Base-by-base conservation (phyloP, 1,284 basidiomycete genomes). In the Melampsora abietis-canadensis region DNA sequence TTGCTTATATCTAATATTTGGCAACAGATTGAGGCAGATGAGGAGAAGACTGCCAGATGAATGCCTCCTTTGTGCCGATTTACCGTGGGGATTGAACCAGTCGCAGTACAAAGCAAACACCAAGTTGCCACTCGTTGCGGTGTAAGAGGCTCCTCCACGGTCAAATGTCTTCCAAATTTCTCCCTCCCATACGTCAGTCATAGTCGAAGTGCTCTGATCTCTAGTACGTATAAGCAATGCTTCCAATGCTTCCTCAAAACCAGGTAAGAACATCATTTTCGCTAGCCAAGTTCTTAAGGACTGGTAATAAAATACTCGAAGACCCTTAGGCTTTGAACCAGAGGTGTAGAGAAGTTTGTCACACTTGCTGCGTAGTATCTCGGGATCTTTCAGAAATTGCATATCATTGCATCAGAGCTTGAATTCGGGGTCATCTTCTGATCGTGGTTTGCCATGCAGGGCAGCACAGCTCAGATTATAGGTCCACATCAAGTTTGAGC, bases 151-250 rank as follows among this genome's bases (percentile, higher is more conserved):
- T 37, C 61, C 68, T 17, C 34, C n/a, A 27, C 27, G 27, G n/a
- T 48, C 47, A 21, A 68, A 59, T 59, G 17, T 30, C 10, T 37
- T 68, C 67, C 67, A 68, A 8, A 68, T 40, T 30, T 46, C 21
- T 44, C 67, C 67, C 21, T 68, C 67, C 67, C 67, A 68, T 17
- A 68, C 44, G 54, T 68, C 67, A 24, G 15, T 34, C 40, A 68
- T 59, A 54, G 14, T 48, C n/a, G 47, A 48, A 48, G 15, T 14
- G n/a, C 1, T 27, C 27, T 48, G n/a, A 15, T 14, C 14, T 48
- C 15, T 14, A 48, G 15, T 14, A 27, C 27, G 27, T 48, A 15
- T 14, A 48, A 48, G 47, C 14, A 3, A n/a, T 48, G 47, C 47
- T 2, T 48, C 47, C n/a, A 48, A 48, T 48, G 47, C 47, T 15